Evolutionary conservation across 2,329 filamentous ascomycete genomes (phyloP).

Genomic region (Triangularia setosa): DNA sequence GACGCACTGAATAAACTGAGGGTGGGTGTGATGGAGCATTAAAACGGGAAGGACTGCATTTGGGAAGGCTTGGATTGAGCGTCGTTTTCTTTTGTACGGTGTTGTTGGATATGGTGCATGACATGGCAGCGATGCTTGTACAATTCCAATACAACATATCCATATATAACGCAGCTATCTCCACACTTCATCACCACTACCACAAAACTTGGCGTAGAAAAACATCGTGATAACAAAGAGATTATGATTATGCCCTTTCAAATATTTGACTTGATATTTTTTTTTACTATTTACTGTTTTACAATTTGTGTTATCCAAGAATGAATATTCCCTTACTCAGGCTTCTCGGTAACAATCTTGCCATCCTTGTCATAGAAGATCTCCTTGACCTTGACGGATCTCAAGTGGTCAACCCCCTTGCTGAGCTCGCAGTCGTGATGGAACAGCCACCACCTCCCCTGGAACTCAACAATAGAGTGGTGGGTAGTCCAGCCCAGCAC

Average conservation of each 20-base stretch:
- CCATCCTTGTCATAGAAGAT: constrained; percentile 67
- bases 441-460: constrained; percentile 69
- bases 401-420: constrained; percentile 64
- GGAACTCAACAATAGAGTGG: constrained; percentile 72
- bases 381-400: constrained; percentile 71
- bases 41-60: background rate
- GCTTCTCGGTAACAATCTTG: constrained; percentile 49
- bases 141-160: background rate
- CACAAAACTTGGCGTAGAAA: no score
- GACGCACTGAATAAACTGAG: constrained; percentile 60
- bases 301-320: background rate
- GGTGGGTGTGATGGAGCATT: constrained; percentile 39
- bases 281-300: background rate
- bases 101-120: background rate
- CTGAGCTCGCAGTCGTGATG: constrained; percentile 71
- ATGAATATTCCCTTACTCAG: constrained; percentile 21
- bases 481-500: constrained; percentile 80
- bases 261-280: background rate
- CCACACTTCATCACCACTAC: no score
- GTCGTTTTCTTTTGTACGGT: background rate
- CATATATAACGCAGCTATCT: no score
- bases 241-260: background rate
- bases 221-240: no score
- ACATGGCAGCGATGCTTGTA: background rate
- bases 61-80: background rate